A percentile compares a stretch with the other conserved stretches of the same genome.
phyloP scores from a whole-genome alignment of 345 rosid species.

The Lepidium sativum region DNA sequence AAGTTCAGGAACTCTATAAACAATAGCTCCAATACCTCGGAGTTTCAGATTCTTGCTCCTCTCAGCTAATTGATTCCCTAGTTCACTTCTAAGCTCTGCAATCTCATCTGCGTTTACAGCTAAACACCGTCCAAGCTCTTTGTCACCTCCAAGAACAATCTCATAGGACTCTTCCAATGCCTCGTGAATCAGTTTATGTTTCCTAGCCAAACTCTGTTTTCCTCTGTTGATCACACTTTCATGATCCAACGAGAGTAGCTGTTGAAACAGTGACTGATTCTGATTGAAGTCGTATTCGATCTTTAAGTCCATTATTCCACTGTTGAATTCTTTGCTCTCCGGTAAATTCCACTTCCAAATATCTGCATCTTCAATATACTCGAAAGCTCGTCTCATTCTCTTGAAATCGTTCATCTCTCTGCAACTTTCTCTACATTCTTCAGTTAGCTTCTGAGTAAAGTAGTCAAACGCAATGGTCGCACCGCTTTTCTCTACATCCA shows the following conservation, averaged over 20 bases:
- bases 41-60: slow-evolving; percentile 39
- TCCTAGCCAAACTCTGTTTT: slow-evolving; percentile 37
- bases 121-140: slow-evolving; percentile 56
- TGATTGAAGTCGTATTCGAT: slow-evolving; percentile 36
- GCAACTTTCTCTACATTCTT: slow-evolving; percentile 1
- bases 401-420: slow-evolving; percentile 27
- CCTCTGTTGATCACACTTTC: slow-evolving; percentile 46
- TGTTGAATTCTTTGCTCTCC: slow-evolving; percentile 60
- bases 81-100: slow-evolving; percentile 61
- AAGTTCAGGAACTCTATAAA: slow-evolving; percentile 51
- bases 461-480: slow-evolving; percentile 73
- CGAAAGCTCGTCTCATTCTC: slow-evolving; percentile 42
- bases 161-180: slow-evolving; percentile 42
- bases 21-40: slow-evolving; percentile 64
- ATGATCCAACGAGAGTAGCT: slow-evolving; percentile 56
- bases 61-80: slow-evolving; percentile 56
- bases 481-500: slow-evolving; percentile 67
- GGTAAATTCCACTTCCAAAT: slow-evolving; percentile 66
- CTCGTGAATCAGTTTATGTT: slow-evolving; percentile 46
- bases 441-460: slow-evolving; percentile 41
- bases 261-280: slow-evolving; percentile 52
- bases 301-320: slow-evolving; percentile 54
- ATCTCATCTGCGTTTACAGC: slow-evolving; percentile 55
- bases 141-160: slow-evolving; percentile 46
- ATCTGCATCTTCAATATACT: slow-evolving; percentile 65